These are phyloP conservation scores for Xylariaceae sp. DNA, from an alignment of 2,329 filamentous ascomycete species.

Conservation along the genomic window DNA sequence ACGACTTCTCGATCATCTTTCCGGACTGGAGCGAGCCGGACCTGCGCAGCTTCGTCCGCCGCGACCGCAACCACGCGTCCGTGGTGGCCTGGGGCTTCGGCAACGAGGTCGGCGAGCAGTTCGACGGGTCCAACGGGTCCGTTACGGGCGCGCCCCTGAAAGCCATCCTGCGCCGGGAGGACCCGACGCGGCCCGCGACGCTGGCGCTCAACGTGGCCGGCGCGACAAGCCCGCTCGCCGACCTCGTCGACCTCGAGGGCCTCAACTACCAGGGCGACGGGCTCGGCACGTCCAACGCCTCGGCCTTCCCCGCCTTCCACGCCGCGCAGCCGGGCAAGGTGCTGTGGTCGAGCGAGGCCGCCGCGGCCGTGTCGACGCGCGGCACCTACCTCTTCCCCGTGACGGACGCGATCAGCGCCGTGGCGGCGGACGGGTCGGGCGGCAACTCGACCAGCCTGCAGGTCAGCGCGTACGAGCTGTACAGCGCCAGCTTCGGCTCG, in stretches of 20 bases:
- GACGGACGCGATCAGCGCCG: constrained; percentile 27
- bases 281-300: constrained; percentile 4
- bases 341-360: constrained; percentile 33
- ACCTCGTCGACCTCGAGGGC: constrained; percentile 38
- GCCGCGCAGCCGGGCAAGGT: constrained; percentile 38
- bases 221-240: constrained; percentile 30
- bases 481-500: constrained; percentile 37
- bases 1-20: constrained; percentile 46
- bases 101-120: constrained; percentile 46
- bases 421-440: constrained; percentile 30
- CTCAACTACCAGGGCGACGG: constrained; percentile 52
- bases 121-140: constrained; percentile 9
- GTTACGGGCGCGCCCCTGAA: constrained; percentile 27
- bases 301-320: constrained; percentile 29
- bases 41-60: constrained; percentile 41
- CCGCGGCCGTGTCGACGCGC: constrained; percentile 39
- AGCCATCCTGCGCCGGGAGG: constrained; percentile 37
- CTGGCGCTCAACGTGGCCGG: constrained; percentile 39
- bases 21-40: constrained; percentile 46
- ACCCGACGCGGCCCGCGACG: constrained; percentile 37
- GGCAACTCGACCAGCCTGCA: constrained; percentile 28
- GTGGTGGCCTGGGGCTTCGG: constrained; percentile 45
- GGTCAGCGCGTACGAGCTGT: constrained; percentile 46
- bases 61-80: constrained; percentile 48
- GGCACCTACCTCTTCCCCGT: constrained; percentile 48